Evolutionary conservation across 1,284 basidiomycete genomes (phyloP), one percentile per base, ranked within the genome.

Genomic region (Trichosporon coremiiforme): DNA sequence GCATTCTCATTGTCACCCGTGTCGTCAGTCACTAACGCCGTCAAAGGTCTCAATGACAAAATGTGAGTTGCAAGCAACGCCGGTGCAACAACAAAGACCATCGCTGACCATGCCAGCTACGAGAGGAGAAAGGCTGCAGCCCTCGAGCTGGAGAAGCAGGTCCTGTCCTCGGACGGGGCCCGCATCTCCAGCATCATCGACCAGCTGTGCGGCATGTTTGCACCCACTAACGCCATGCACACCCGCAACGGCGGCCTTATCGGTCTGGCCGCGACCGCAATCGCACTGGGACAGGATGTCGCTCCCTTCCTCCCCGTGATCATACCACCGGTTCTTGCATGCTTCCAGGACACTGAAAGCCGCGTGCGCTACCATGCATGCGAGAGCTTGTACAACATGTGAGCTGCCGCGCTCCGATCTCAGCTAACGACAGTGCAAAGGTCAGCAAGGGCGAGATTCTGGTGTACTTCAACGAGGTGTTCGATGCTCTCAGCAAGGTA

Each of bases 381-480:
- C 71, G 96, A 99, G 82, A 95, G 94, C 80, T 86, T 99, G 78
- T 99, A 99, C 86, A 99, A 99, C 85, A 97, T 99, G 76, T 84
- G 69, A 68, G 81, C 67, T 33, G 20, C 60, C 8, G 7, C 50
- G 10, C 10, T n/a, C 50, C 17, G 20, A 20, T 0, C 17, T 6
- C n/a, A 53, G 50, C 69, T 47, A 57, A 65, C 31, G 2, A 20
- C 75, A 84, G 83, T 70, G 91, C 92, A 41, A 98, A 99, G 84
- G 95, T 98, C 7, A 97, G 95, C 68, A 98, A 98, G 81, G 96
- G 96, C 45, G 96, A 98, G 84, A 91, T 98, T 53, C 85, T 99
- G 72, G 90, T 98, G 22, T 98, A 96, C 82, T 99, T 99, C 85
- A 99, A 99, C 80, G 93, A 96, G 71, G 94, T 98, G 69, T 99